phyloP scores from a whole-genome alignment of 495 filamentous ascomycete species.

The Daldinia vernicosa region DNA sequence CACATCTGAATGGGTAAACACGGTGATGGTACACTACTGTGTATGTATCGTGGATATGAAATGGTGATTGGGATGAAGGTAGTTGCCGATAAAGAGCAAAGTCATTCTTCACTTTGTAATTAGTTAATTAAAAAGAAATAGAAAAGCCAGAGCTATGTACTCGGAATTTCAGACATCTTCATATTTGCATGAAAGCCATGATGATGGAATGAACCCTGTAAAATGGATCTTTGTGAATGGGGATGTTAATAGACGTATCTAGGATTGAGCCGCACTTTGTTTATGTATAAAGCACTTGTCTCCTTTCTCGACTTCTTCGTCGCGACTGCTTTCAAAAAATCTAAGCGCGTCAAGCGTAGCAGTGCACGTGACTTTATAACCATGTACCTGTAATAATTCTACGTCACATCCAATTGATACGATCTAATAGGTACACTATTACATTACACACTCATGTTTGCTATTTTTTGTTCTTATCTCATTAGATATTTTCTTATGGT shows the following conservation, averaged over 20 bases:
- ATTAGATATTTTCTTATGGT: background rate
- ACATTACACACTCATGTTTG: background rate
- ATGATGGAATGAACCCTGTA: background rate
- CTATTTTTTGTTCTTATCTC: background rate
- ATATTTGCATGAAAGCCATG: background rate
- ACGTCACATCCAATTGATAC: too few relatives aligned
- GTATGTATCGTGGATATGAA: constrained; percentile 9
- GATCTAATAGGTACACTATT: too few relatives aligned
- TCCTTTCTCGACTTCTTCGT: background rate
- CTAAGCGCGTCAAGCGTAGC: constrained; percentile 29
- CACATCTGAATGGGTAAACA: constrained; percentile 47
- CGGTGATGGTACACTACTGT: background rate
- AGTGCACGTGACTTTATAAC: constrained; percentile 1
- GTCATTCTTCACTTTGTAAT: background rate
- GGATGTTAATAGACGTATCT: background rate
- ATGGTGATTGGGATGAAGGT: background rate
- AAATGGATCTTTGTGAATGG: background rate
- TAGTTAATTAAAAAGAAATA: background rate
- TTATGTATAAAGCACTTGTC: background rate
- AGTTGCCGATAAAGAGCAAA: background rate
- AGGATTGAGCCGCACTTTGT: constrained; percentile 6
- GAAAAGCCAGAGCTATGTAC: background rate
- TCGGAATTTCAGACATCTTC: constrained; percentile 4
- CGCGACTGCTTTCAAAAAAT: constrained; percentile 5
- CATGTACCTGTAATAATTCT: background rate